Base-by-base conservation (phyloP, 257 asterid species). In the Forsythia suspensa region DNA sequence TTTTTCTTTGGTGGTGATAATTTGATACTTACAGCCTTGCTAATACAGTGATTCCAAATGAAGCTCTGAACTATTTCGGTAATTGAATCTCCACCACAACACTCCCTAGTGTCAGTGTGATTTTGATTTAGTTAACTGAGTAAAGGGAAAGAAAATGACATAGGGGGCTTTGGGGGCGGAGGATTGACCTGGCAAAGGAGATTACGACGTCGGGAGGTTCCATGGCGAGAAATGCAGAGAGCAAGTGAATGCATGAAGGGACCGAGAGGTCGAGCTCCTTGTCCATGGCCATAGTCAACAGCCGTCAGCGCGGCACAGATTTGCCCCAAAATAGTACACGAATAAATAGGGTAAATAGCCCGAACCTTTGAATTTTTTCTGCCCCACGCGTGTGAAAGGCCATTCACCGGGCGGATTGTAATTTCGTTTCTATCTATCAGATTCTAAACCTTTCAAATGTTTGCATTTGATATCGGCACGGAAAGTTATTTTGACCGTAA, bases 151-250 rank as follows among this genome's bases (percentile, higher is more conserved):
- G 16, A 8, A 20, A 12, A 73, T 7, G 72, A 40, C 39, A 24
- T 24, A 16, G 4, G 75, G 74, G 55, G 55, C 59, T 43, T 70
- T 34, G 41, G 55, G 63, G 59, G 21, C 9, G 52, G 7, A 59
- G 13, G 15, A 67, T 61, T 37, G 38, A 93, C 97, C 96, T 93
- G 76, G 97, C 98, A 78, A 89, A 86, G 59, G 97, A 88, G 83
- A 95, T 75, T 21, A 91, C 85, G 79, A 86, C 84, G 15, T 86
- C 86, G 40, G 97, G 90, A n/a, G 90, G 88, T 76, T 95, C 98
- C 94, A 90, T 83, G 41, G 97, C 91, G 18, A 86, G 84, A 78
- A 93, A 93, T 29, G 99, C 93, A 72, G 89, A 89, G 57, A 92
- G 73, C 84, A 92, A 84, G 72, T 85, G 86, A 44, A 84, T 81